These are phyloP conservation scores for Silene vulgaris DNA, from an alignment of 179 eudicot genomes.

Conservation along the genomic window DNA sequence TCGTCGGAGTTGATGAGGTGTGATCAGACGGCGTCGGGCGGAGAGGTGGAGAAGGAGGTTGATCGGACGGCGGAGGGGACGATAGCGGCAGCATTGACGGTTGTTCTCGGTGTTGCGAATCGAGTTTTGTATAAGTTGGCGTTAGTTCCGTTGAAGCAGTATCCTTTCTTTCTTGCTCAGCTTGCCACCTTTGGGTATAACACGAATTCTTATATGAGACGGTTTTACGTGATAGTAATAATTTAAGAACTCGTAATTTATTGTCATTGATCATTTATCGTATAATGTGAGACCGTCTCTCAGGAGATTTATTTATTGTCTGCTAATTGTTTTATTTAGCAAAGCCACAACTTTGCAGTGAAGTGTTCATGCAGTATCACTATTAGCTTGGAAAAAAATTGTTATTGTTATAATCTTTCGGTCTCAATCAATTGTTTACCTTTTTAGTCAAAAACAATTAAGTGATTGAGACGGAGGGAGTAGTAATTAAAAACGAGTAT, in stretches of 20 bases:
- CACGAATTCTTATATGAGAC: not conserved
- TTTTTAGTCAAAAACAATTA: too few relatives aligned
- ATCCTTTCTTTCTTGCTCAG: conserved; percentile 93
- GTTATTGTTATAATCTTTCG: too few relatives aligned
- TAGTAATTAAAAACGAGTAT: too few relatives aligned
- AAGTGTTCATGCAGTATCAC: not conserved
- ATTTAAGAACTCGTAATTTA: not conserved
- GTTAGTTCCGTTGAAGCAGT: conserved; percentile 73
- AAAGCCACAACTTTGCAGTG: not conserved
- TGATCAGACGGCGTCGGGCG: conserved; percentile 17
- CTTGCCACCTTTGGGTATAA: conserved; percentile 86
- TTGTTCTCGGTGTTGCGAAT: conserved; percentile 84
- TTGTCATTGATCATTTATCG: too few relatives aligned
- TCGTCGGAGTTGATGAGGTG: not conserved
- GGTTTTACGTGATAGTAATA: not conserved
- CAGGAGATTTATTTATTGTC: not conserved
- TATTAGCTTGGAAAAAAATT: not conserved
- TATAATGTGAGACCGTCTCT: not conserved
- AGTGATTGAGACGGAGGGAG: too few relatives aligned
- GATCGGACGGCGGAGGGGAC: conserved; percentile 41
- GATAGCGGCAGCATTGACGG: conserved; percentile 62
- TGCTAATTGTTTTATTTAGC: not conserved
- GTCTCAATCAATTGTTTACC: too few relatives aligned
- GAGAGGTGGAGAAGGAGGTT: conserved; percentile 11
- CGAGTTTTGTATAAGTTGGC: conserved; percentile 87